Evolutionary conservation across 2,329 filamentous ascomycete genomes (phyloP), one percentile per base, ranked within the genome.

Genomic region (Stachybotrys echinatus): DNA sequence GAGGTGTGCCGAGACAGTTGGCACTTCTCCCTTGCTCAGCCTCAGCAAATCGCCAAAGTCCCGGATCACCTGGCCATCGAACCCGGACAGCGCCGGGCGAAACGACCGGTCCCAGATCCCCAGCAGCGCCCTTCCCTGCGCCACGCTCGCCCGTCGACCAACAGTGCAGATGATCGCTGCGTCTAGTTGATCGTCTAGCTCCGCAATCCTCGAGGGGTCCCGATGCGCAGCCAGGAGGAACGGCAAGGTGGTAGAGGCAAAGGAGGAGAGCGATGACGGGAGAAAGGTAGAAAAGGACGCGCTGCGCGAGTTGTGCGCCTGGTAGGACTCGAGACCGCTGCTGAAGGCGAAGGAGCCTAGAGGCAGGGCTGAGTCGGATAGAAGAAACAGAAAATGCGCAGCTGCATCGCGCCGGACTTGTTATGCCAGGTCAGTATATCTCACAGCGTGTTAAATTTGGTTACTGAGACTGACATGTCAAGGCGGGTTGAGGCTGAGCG

Each of bases 311-410:
- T 75, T 74, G 72, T 94, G 89, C 4, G 86, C 85, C 18, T 92
- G 81, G 66, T 87, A 92, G 39, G 88, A 92, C 70, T 94, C 89
- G 17, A 94, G 79, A 3, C 88, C 88, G 58, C 83, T 87, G 73
- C 84, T 89, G 73, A 92, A 94, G 60, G 89, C 89, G 70, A 94
- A 94, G n/a, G 88, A 89, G 50, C 89, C 89, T 0, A 94, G 76
- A 1, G 89, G 89, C 3, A 94, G 80, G 14, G 88, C 87, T 2
- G 89, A 92, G 73, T 94, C 89, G 45, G 89, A 83, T 45, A 92
- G 83, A 4, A 94, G 76, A 27, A 92, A 80, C 37, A 91, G 80
- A 56, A 87, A 85, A 67, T 92, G 89, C 27, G 62, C 62, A 7
- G 65, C 52, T 18, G 56, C 49, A 8, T 59, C 52, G 10, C 53